phyloP scores from a whole-genome alignment of 2,329 filamentous ascomycete genomes.

The Meredithiella fracta region DNA sequence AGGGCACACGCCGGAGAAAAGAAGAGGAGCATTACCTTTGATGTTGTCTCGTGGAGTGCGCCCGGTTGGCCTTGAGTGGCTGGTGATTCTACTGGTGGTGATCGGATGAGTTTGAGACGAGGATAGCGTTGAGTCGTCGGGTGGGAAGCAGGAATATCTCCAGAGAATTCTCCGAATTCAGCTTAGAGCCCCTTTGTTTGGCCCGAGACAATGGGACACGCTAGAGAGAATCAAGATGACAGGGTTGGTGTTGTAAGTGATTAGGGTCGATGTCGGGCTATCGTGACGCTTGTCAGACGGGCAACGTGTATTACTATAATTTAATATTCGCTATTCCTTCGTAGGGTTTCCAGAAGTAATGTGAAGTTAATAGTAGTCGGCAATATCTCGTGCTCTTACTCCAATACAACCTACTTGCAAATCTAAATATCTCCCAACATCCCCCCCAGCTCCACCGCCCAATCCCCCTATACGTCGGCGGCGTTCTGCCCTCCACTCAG shows the following conservation, averaged over 20 bases:
- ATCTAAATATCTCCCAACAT: background rate
- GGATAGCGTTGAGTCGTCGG: background rate
- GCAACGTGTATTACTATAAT: too few species aligned
- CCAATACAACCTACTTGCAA: too few species aligned
- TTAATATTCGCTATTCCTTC: too few species aligned
- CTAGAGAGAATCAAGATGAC: background rate
- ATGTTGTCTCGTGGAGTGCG: too few species aligned
- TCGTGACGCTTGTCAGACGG: too few species aligned
- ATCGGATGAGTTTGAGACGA: too few species aligned
- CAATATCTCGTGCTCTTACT: too few species aligned
- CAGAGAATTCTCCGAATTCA: background rate
- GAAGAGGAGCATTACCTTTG: background rate
- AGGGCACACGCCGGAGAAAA: background rate
- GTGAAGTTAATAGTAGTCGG: too few species aligned
- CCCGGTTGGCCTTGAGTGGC: too few species aligned
- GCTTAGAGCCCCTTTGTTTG: background rate
- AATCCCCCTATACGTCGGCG: background rate
- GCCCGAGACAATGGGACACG: background rate
- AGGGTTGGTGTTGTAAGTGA: background rate
- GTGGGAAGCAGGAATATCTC: background rate
- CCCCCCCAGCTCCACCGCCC: background rate
- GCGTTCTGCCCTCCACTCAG: background rate
- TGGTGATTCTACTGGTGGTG: background rate
- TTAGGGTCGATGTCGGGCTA: too few species aligned
- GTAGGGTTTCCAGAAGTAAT: too few species aligned